Base-by-base conservation (phyloP, 345 rosid species). In the Eucalyptus microcorys region DNA sequence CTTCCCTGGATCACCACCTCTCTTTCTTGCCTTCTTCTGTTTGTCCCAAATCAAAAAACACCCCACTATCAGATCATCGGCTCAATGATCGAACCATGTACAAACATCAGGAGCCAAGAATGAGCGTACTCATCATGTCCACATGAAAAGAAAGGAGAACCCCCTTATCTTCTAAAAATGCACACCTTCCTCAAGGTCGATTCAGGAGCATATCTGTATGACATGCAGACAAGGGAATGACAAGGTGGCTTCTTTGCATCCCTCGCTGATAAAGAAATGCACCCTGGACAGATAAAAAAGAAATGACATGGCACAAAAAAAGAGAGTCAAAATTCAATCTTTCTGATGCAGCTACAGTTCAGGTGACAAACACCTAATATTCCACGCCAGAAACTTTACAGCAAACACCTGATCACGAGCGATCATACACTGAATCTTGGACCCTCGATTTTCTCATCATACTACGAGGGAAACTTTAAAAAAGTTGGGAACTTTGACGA, bases 171-270 rank as follows among this genome's bases (percentile, higher is more conserved):
- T 45, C 7, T 13, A 3, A 87, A 83, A 64, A 27, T 30, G 21
- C 86, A 48, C n/a, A 91, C 91, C 91, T 91, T 90, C 89, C 92
- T 91, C 37, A 87, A 43, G 22, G 88, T 68, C 79, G 92, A 90
- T 59, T 90, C 89, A 45, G 92, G 79, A 59, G 88, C 91, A 85
- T 91, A 90, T 91, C 90, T 90, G 59, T 89, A 88, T 26, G 92
- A 91, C 91, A 91, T 66, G 89, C 90, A 85, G 57, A 91, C 87
- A 49, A 90, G 87, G 86, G 87, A 86, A 47, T 55, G 49, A 42
- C 26, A 68, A 27, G 19, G 79, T 85, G 88, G 34, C 61, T 87
- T 87, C 88, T 84, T 53, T 49, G 48, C 49, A 48, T 17, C 43
- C 47, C 14, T 79, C 83, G 37, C 53, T 7, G 88, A 80, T 79